These are phyloP conservation scores for Sporisorium iseilematis-ciliati DNA, from an alignment of 1,284 basidiomycete genomes.

Conservation along the genomic window DNA sequence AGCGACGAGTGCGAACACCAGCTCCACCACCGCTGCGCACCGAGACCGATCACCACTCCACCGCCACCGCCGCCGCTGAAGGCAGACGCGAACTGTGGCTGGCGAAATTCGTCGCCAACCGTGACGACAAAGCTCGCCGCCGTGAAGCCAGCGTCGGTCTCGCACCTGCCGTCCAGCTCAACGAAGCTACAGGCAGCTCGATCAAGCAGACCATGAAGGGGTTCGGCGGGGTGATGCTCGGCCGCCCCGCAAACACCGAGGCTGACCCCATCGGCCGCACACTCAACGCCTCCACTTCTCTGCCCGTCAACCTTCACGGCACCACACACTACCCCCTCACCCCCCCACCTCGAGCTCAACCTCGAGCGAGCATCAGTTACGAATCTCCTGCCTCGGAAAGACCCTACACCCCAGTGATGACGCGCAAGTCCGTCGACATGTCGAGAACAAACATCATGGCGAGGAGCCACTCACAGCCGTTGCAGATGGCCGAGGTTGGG, in stretches of 20 bases:
- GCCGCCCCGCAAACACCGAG: slow-evolving; percentile 2
- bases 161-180: neutral
- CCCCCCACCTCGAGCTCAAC: slow-evolving; percentile 29
- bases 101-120: slow-evolving; percentile 29
- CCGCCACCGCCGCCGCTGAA: slow-evolving; percentile 33
- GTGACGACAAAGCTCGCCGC: slow-evolving; percentile 8
- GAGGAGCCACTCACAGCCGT: slow-evolving; percentile 23
- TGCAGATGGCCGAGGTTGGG: neutral
- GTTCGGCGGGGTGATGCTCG: slow-evolving; percentile 26
- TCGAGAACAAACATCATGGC: slow-evolving; percentile 23
- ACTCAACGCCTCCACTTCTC: slow-evolving; percentile 13
- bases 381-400: slow-evolving; percentile 3
- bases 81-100: slow-evolving; percentile 37
- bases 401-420: slow-evolving; percentile 29
- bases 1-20: slow-evolving; percentile 9
- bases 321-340: slow-evolving; percentile 13
- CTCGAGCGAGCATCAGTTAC: slow-evolving; percentile 27
- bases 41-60: slow-evolving; percentile 16
- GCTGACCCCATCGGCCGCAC: slow-evolving; percentile 7
- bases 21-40: slow-evolving; percentile 20
- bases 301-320: slow-evolving; percentile 16
- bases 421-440: slow-evolving; percentile 27
- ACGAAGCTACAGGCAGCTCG: slow-evolving; percentile 6
- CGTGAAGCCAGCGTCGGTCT: neutral
- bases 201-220: slow-evolving; percentile 17